Conservation (phyloP, 257 asterid genomes). For the Craterostigma plantagineum region DNA sequence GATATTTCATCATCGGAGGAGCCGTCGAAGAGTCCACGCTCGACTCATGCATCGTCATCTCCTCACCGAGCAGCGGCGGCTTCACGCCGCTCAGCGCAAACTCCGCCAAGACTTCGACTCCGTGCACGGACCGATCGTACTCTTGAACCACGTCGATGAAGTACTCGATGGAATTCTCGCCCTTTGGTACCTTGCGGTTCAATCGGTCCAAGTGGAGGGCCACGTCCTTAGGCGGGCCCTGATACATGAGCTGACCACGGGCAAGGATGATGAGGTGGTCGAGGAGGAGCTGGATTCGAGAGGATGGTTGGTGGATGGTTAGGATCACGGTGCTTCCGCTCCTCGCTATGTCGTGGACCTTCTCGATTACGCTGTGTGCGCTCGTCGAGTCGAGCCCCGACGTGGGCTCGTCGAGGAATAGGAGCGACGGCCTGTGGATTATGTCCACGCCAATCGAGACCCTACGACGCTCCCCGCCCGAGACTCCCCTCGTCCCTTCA, state of each 20-base stretch:
- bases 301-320: conserved; percentile 78
- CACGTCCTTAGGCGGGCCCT: conserved; percentile 65
- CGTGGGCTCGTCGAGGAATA: conserved; percentile 77
- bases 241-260: conserved; percentile 81
- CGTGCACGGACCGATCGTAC: conserved; percentile 59
- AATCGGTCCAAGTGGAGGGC: conserved; percentile 38
- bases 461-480: conserved; percentile 83
- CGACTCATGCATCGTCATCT: conserved; percentile 12
- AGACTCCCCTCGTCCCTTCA: conserved; percentile 74
- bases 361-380: conserved; percentile 66
- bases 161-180: conserved; percentile 54
- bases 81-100: conserved; percentile 57
- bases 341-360: conserved; percentile 59
- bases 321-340: conserved; percentile 71
- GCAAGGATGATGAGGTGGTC: conserved; percentile 75
- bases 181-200: conserved; percentile 45
- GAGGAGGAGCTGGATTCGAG: conserved; percentile 42
- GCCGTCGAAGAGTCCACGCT: conserved; percentile 14
- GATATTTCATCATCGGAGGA: conserved; percentile 7
- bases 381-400: conserved; percentile 89
- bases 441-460: conserved; percentile 80
- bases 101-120: conserved; percentile 53
- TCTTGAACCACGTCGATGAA: conserved; percentile 63
- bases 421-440: conserved; percentile 65
- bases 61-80: conserved; percentile 33